phyloP scores from a whole-genome alignment of 2,329 filamentous ascomycete genomes.

The Lachnellula hyalina region DNA sequence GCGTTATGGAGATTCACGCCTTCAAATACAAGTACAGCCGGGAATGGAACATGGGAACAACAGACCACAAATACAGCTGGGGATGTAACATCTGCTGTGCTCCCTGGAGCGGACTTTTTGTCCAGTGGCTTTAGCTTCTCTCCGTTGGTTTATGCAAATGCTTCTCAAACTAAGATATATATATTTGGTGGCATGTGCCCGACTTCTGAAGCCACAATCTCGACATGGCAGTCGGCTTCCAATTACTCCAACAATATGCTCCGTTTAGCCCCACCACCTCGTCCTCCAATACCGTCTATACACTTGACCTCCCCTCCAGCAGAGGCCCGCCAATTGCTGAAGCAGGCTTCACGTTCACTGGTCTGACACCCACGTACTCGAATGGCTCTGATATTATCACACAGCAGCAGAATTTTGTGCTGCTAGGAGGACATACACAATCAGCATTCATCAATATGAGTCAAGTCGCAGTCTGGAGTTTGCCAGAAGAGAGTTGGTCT shows the following conservation, averaged over 20 bases:
- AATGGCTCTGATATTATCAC: constrained; percentile 60
- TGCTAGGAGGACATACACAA: constrained; percentile 81
- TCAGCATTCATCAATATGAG: constrained; percentile 92
- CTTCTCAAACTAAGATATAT: constrained; percentile 31
- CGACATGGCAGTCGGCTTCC: constrained; percentile 60
- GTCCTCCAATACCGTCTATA: constrained; percentile 34
- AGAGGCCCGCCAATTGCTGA: constrained; percentile 66
- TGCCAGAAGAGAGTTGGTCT: constrained; percentile 82
- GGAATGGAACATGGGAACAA: constrained; percentile 52
- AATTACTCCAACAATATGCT: constrained; percentile 80
- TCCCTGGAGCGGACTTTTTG: constrained; percentile 50
- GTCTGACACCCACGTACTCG: constrained; percentile 63
- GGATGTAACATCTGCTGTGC: constrained; percentile 31
- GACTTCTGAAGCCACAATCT: constrained; percentile 36
- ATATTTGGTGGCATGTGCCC: constrained; percentile 88
- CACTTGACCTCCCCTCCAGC: constrained; percentile 39
- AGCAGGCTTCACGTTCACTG: constrained; percentile 81
- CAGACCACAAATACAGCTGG: constrained; percentile 33
- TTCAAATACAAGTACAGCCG: constrained; percentile 35
- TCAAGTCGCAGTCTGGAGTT: constrained; percentile 76
- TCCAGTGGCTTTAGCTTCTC: constrained; percentile 38
- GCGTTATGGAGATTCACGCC: constrained; percentile 65
- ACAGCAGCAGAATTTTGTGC: constrained; percentile 71
- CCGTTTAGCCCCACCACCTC: constrained; percentile 48
- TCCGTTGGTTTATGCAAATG: constrained; percentile 24